Conservation (phyloP, 352 stramenopile genomes). For the Phytophthora meadii region DNA sequence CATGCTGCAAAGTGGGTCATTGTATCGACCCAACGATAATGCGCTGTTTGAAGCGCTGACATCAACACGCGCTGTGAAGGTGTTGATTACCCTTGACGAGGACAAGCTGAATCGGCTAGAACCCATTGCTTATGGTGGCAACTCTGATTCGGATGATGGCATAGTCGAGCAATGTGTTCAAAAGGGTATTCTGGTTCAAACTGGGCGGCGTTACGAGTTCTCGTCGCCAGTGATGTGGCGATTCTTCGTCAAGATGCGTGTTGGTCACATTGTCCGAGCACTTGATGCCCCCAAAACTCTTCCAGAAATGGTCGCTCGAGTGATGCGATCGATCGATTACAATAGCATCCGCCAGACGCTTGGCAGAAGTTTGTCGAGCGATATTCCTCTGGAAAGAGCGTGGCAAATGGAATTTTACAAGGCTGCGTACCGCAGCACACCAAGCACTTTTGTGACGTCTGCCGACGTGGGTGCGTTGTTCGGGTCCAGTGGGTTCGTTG, state of each 20-base stretch:
- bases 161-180: constrained; percentile 17
- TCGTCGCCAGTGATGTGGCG: constrained; percentile 10
- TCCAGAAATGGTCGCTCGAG: constrained; percentile 1
- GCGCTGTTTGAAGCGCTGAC: constrained; percentile 14
- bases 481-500: constrained; percentile 16
- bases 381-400: too few relatives aligned
- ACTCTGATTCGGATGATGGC: not conserved
- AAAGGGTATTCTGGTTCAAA: constrained; percentile 9
- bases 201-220: not conserved
- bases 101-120: constrained; percentile 15
- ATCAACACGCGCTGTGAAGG: constrained; percentile 18
- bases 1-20: constrained; percentile 8
- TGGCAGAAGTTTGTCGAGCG: constrained; percentile 1
- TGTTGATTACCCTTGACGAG: constrained; percentile 7
- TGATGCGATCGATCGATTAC: constrained; percentile 6
- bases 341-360: constrained; percentile 10
- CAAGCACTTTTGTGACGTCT: constrained; percentile 11
- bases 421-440: constrained; percentile 15
- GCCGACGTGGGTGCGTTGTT: constrained; percentile 19
- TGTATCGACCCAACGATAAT: constrained; percentile 11
- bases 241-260: constrained; percentile 8
- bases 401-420: constrained; percentile 17
- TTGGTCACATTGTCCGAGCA: not conserved
- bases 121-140: constrained; percentile 11
- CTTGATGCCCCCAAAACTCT: constrained; percentile 3